A percentile compares a stretch with the other conserved stretches of the same genome.
Evolutionary conservation across 352 stramenopile species (phyloP).

Genomic region (Globisporangium acanthophoron): DNA sequence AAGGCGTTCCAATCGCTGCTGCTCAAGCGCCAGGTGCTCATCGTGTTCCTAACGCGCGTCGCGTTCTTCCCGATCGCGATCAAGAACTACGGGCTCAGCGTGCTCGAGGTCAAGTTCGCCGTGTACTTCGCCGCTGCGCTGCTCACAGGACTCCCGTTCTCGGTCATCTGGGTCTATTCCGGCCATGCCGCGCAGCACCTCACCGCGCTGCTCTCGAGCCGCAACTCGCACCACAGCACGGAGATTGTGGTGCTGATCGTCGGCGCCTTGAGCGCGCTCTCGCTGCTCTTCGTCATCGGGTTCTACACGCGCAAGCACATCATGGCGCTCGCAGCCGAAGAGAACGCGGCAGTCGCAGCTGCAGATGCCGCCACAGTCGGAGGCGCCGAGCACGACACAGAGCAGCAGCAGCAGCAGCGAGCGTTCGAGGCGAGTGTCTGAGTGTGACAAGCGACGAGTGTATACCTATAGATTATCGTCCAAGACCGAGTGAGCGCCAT

Average conservation of each 20-base stretch:
- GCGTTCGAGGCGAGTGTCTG: background rate
- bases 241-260: conserved; percentile 53
- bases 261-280: conserved; percentile 41
- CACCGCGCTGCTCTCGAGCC: conserved; percentile 37
- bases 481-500: background rate
- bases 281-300: conserved; percentile 56
- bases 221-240: conserved; percentile 33
- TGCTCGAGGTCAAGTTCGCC: conserved; percentile 61
- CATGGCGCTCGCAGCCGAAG: conserved; percentile 44
- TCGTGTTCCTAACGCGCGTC: conserved; percentile 75
- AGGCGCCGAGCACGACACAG: background rate
- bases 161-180: conserved; percentile 73
- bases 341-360: conserved; percentile 10
- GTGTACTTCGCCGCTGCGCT: conserved; percentile 65
- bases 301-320: conserved; percentile 72
- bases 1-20: conserved; percentile 62
- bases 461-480: background rate
- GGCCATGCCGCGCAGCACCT: conserved; percentile 65
- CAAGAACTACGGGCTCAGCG: conserved; percentile 85
- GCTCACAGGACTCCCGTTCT: conserved; percentile 64
- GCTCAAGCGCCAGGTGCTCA: conserved; percentile 51
- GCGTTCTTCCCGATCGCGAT: conserved; percentile 82
- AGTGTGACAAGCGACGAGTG: background rate
- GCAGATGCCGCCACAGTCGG: conserved; percentile 1
- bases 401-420: background rate